These are phyloP conservation scores for Fusarium sp. DNA, from an alignment of 2,329 filamentous ascomycete genomes.

Conservation along the genomic window DNA sequence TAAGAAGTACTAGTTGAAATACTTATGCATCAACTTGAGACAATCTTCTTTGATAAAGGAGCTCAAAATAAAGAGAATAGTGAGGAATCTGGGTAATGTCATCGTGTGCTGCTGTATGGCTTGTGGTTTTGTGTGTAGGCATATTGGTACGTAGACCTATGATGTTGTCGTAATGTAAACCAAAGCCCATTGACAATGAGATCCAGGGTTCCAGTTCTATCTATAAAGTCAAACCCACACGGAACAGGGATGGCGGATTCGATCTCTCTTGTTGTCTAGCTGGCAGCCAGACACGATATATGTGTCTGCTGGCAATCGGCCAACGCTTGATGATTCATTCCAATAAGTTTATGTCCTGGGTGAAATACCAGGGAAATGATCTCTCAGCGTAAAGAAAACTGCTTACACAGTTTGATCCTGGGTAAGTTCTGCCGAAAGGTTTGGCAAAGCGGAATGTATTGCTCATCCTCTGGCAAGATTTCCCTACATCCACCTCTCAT, in stretches of 20 bases:
- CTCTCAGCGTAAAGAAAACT: neutral
- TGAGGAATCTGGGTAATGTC: neutral
- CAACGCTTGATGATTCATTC: neutral
- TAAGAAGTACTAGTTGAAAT: neutral
- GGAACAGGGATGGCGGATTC: neutral
- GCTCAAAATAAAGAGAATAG: neutral
- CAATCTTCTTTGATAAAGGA: neutral
- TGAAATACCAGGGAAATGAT: rapidly evolving
- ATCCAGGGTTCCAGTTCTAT: neutral
- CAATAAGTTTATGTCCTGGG: neutral
- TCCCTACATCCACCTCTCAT: neutral
- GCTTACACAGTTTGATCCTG: neutral
- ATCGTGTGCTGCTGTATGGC: neutral
- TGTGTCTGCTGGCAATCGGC: neutral
- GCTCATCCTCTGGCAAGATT: neutral
- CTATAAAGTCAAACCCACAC: neutral
- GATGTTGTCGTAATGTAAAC: neutral
- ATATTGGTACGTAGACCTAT: neutral
- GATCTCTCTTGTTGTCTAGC: neutral
- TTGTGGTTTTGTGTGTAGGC: neutral
- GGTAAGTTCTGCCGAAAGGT: neutral
- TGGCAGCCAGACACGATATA: neutral
- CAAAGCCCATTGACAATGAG: neutral
- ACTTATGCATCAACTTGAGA: neutral
- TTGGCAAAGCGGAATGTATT: neutral